Evolutionary conservation across 164 flowering plant genomes (phyloP).

Genomic region (Sextonia rubra): DNA sequence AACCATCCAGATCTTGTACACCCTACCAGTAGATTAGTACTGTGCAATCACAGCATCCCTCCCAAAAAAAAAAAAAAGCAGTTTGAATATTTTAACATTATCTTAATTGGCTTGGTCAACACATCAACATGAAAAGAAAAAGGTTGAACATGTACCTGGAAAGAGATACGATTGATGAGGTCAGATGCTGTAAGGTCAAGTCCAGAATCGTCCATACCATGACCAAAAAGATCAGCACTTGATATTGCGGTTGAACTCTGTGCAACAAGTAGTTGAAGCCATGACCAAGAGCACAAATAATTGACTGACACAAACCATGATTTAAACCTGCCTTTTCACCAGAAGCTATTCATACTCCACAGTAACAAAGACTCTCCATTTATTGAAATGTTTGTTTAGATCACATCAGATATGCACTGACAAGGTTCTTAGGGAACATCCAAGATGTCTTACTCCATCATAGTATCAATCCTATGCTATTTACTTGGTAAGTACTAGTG

Average conservation of each 20-base stretch:
- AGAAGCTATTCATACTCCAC: too few relatives aligned
- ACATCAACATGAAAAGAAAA: neutral
- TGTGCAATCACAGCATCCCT: neutral
- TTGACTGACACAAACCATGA: neutral
- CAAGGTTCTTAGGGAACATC: too few relatives aligned
- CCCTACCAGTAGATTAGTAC: too few relatives aligned
- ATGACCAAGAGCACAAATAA: neutral
- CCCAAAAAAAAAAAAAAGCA: neutral
- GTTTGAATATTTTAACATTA: too few relatives aligned
- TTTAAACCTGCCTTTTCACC: neutral
- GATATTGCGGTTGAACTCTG: constrained; percentile 87
- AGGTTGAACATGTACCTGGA: constrained; percentile 18
- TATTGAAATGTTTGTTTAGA: too few relatives aligned
- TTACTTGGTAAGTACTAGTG: too few relatives aligned
- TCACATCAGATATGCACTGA: too few relatives aligned
- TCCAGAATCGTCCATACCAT: constrained; percentile 28
- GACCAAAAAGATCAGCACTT: constrained; percentile 92
- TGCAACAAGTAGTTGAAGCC: neutral
- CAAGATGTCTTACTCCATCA: too few relatives aligned
- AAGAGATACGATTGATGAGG: constrained; percentile 37
- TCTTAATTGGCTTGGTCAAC: neutral
- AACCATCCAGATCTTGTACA: too few relatives aligned
- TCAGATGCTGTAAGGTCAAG: constrained; percentile 71
- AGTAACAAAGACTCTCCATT: too few relatives aligned
- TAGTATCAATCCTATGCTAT: too few relatives aligned